A percentile compares a stretch with the other conserved stretches of the same genome.
Evolutionary conservation across 2,329 filamentous ascomycete genomes (phyloP).

Genomic region (Tympanopsis confertula): DNA sequence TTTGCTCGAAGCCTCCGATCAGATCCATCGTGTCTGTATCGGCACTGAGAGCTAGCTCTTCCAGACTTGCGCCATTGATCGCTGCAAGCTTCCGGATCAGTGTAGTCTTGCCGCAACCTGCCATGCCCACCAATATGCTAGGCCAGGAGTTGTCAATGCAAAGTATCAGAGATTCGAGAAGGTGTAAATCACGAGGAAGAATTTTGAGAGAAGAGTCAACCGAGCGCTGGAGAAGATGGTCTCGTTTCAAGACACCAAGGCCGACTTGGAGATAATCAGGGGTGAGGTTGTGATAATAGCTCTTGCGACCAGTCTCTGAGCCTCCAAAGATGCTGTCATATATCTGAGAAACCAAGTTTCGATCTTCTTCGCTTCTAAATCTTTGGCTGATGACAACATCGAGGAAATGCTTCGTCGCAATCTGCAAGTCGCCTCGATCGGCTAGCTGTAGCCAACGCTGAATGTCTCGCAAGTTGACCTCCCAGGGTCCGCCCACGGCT

Average conservation of each 20-base stretch:
- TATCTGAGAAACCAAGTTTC: slow-evolving; percentile 49
- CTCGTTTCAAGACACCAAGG: slow-evolving; percentile 56
- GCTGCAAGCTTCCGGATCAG: slow-evolving; percentile 74
- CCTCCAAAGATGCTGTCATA: slow-evolving; percentile 53
- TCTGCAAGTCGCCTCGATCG: slow-evolving; percentile 37
- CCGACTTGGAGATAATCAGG: slow-evolving; percentile 65
- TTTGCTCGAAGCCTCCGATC: slow-evolving; percentile 91
- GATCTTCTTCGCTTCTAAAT: slow-evolving; percentile 66
- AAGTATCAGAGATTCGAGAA: slow-evolving; percentile 77
- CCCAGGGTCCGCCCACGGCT: slow-evolving; percentile 70
- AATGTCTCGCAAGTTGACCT: slow-evolving; percentile 86
- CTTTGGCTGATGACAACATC: slow-evolving; percentile 76
- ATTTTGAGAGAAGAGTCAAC: slow-evolving; percentile 36
- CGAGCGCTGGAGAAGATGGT: slow-evolving; percentile 38
- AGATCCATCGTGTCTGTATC: slow-evolving; percentile 96
- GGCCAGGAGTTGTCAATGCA: slow-evolving; percentile 81
- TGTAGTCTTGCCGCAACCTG: slow-evolving; percentile 77
- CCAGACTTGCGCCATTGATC: slow-evolving; percentile 60
- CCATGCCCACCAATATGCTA: slow-evolving; percentile 74
- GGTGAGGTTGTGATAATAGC: slow-evolving; percentile 63
- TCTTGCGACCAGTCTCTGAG: slow-evolving; percentile 29
- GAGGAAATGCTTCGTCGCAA: slow-evolving; percentile 61
- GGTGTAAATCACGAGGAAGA: slow-evolving; percentile 43
- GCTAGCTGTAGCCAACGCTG: slow-evolving; percentile 75
- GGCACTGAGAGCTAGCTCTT: slow-evolving; percentile 81